Evolutionary conservation across 73 alveolate species (phyloP), one percentile per base, ranked within the genome.

Genomic region (Paramecium primaurelia): DNA sequence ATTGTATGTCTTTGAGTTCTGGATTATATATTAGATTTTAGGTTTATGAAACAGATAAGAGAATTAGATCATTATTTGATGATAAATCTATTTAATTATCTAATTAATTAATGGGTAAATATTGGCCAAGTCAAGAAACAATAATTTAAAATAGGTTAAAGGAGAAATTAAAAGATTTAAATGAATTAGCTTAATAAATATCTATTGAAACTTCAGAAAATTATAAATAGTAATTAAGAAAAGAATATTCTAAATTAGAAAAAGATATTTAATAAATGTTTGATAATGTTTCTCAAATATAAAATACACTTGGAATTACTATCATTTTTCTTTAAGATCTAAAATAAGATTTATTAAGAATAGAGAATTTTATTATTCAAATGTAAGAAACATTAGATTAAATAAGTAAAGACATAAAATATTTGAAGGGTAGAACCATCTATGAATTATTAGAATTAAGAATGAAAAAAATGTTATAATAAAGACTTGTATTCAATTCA

Each of bases 31-130:
- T 75, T 2, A 2, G 49, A 75, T 75, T 75, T 22, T 32, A 75
- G 8, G 59, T 75, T 37, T 75, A 32, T 14, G 88, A 75, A 36
- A 75, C 88, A n/a, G 88, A 75, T 75, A 75, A 75, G n/a, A 34
- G 88, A 40, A 45, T 75, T 37, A 30, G 38, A 75, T 36, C 14
- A 20, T 14, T 75, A 11, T 75, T 75, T 37, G 58, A 34, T 16
- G 60, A 40, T 37, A 32, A 75, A 37, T 32, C 58, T 12, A 75
- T 37, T 1, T 14, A 75, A 75, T 16, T 75, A 26, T 22, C 58
- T 6, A 37, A 40, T 75, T n/a, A 34, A 75, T 32, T 45, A 30
- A 30, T 37, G 59, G 22, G 69, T n/a, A 32, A 75, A 16, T 68
- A 68, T 34, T 75, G 88, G 88, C 60, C 88, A 1, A 75, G 60